These are phyloP conservation scores for Rosa chinensis DNA, from an alignment of 306 rosid species.

Conservation along the genomic window DNA sequence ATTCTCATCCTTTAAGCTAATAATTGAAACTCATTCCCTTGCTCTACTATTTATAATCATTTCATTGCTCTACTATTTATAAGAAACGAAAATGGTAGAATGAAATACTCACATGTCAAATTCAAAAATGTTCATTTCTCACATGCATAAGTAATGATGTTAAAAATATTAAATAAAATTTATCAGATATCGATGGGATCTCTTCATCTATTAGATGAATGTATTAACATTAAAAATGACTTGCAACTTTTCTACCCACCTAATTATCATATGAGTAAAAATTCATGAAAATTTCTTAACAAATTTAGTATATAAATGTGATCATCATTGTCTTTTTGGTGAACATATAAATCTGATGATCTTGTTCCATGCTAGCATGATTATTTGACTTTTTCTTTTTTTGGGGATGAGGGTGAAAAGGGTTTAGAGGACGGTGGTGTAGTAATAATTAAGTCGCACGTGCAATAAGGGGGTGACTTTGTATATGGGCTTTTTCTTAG, in stretches of 20 bases:
- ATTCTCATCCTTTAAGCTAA: no score
- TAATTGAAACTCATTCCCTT: no score
- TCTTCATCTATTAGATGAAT: neutral
- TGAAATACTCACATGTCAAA: no score
- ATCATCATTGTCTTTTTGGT: neutral
- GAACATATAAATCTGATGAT: neutral
- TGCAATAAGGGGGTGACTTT: conserved; percentile 38
- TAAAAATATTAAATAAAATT: no score
- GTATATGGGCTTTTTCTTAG: neutral
- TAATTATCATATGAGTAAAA: neutral
- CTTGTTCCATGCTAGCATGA: neutral
- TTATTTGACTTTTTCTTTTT: conserved; percentile 26
- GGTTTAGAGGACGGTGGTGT: conserved; percentile 31
- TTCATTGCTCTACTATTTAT: no score
- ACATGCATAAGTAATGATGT: no score
- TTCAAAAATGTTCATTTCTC: no score
- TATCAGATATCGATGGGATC: neutral
- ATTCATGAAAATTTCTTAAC: neutral
- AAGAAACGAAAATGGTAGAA: no score
- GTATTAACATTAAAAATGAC: no score
- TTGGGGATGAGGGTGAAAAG: conserved; percentile 25
- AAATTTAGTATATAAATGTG: neutral
- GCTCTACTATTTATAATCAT: no score
- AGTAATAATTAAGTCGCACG: conserved; percentile 81
- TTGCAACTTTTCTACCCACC: neutral